phyloP scores from a whole-genome alignment of 441 rosid species.

The Arabidopsis lyrata region DNA sequence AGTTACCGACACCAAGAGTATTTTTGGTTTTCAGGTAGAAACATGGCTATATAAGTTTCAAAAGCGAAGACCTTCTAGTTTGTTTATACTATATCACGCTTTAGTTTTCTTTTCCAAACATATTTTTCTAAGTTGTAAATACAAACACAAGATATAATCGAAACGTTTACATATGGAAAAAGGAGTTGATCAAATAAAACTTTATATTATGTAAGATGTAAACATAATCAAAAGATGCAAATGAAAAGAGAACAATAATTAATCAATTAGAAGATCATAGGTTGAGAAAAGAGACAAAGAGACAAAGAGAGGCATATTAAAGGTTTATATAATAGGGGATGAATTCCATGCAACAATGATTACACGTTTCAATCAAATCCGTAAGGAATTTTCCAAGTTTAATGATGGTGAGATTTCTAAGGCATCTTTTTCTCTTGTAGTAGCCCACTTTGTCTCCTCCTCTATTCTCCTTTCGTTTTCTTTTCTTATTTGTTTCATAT shows the following conservation, averaged over 20 bases:
- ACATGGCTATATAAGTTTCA: slow-evolving; percentile 20
- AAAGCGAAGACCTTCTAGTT: neutral
- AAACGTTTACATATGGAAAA: neutral
- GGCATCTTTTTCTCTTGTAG: slow-evolving; percentile 54
- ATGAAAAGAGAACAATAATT: slow-evolving; percentile 5
- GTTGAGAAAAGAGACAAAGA: slow-evolving; percentile 42
- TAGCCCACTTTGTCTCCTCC: slow-evolving; percentile 40
- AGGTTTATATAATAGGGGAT: slow-evolving; percentile 49
- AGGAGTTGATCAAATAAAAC: neutral
- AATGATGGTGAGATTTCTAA: slow-evolving; percentile 72
- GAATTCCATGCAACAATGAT: slow-evolving; percentile 97
- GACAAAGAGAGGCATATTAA: slow-evolving; percentile 43
- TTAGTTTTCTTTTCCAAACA: neutral
- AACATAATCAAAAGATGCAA: slow-evolving; percentile 21
- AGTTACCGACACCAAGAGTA: slow-evolving; percentile 37
- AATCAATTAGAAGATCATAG: slow-evolving; percentile 23
- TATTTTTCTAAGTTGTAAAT: neutral
- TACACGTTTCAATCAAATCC: slow-evolving; percentile 68
- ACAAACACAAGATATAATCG: neutral
- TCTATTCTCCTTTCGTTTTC: slow-evolving; percentile 15
- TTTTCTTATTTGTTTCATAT: slow-evolving; percentile 16
- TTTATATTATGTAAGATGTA: neutral
- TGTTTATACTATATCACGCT: neutral
- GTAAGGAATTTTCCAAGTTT: slow-evolving; percentile 54
- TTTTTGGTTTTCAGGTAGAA: neutral